Evolutionary conservation across 2,329 filamentous ascomycete species (phyloP).

Genomic region (Epicoccum sorghinum): DNA sequence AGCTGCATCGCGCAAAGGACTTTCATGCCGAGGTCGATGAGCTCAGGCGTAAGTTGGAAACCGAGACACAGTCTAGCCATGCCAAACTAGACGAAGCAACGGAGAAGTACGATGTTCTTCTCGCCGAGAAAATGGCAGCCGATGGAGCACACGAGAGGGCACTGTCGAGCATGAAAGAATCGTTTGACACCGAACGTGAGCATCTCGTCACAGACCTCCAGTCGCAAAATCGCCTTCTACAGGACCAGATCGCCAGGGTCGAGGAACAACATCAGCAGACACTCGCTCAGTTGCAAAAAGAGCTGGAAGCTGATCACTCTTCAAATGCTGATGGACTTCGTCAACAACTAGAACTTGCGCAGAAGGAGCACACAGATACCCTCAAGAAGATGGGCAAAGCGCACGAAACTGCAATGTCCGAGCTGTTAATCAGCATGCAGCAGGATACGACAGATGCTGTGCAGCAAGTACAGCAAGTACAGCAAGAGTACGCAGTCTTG

Average conservation of each 20-base stretch:
- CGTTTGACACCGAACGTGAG: slow-evolving; percentile 36
- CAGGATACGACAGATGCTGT: slow-evolving; percentile 40
- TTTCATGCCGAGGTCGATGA: slow-evolving; percentile 8
- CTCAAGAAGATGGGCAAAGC: slow-evolving; percentile 39
- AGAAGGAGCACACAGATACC: slow-evolving; percentile 36
- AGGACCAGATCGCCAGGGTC: slow-evolving; percentile 27
- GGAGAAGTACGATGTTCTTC: slow-evolving; percentile 21
- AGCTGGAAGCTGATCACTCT: slow-evolving; percentile 39
- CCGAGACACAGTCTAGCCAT: slow-evolving; percentile 1
- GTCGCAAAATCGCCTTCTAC: slow-evolving; percentile 29
- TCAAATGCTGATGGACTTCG: slow-evolving; percentile 31
- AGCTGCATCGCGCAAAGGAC: slow-evolving; percentile 22
- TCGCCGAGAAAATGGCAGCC: slow-evolving; percentile 27
- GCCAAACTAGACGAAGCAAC: slow-evolving; percentile 16
- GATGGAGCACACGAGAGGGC: slow-evolving; percentile 39
- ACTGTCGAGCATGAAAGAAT: slow-evolving; percentile 33
- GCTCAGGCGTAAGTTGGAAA: slow-evolving; percentile 15
- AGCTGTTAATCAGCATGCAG: slow-evolving; percentile 45
- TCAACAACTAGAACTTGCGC: slow-evolving; percentile 35
- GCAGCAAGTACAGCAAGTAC: slow-evolving; percentile 32
- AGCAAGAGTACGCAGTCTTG: slow-evolving; percentile 37
- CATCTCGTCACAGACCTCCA: slow-evolving; percentile 32
- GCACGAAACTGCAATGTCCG: slow-evolving; percentile 45
- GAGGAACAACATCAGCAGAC: slow-evolving; percentile 42
- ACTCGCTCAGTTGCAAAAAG: slow-evolving; percentile 36